phyloP scores from a whole-genome alignment of 2,329 filamentous ascomycete species.

The Ophiocordyceps camponoti-floridani region DNA sequence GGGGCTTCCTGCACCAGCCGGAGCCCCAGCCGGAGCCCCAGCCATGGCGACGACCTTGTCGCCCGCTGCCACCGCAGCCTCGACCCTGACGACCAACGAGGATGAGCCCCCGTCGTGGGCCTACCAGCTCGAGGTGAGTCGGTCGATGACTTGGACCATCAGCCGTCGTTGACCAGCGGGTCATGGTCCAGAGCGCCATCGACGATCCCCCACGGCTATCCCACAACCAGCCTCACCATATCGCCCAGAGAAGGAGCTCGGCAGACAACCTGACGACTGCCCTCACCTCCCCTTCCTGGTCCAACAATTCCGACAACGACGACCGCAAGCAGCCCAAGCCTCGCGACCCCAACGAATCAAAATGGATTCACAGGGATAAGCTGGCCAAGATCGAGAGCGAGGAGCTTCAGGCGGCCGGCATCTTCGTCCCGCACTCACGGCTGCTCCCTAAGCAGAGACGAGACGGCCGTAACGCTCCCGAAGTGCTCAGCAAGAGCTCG shows the following conservation, averaged over 20 bases:
- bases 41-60: conserved; percentile 34
- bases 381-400: conserved; percentile 64
- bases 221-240: conserved; percentile 4
- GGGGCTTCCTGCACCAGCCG: neutral
- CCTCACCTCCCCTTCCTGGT: conserved; percentile 7
- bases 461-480: conserved; percentile 14
- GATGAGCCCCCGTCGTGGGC: conserved; percentile 28
- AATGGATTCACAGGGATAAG: conserved; percentile 80
- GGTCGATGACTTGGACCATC: neutral
- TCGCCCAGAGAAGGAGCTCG: conserved; percentile 18
- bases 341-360: conserved; percentile 38
- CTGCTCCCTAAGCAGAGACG: conserved; percentile 30
- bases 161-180: conserved; percentile 2
- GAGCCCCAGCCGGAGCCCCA: conserved; percentile 4
- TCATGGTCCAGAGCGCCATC: neutral
- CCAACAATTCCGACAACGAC: conserved; percentile 9
- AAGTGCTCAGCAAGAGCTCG: conserved; percentile 28
- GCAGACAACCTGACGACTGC: conserved; percentile 13
- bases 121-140: conserved; percentile 21
- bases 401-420: conserved; percentile 64
- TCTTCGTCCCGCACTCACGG: conserved; percentile 38
- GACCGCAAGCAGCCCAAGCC: conserved; percentile 9
- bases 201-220: conserved; percentile 2
- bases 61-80: conserved; percentile 17
- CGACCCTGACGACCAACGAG: conserved; percentile 30